Percentiles rank a stretch among this genome's conserved stretches.
phyloP scores from a whole-genome alignment of 2,329 filamentous ascomycete genomes.

The Myotisia sp. region DNA sequence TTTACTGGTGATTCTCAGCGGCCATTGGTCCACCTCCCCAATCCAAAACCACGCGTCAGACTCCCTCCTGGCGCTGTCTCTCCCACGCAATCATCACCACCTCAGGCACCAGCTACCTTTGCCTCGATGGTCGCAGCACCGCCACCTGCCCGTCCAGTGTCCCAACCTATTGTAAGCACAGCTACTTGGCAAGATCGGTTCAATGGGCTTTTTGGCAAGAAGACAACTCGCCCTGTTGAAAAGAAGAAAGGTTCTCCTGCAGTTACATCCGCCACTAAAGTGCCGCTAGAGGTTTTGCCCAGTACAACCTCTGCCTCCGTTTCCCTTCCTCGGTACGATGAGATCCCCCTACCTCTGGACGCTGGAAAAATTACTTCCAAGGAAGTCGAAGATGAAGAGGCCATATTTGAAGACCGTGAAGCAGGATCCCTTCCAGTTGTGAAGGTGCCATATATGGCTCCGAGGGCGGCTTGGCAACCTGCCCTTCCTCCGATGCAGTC shows the following conservation, averaged over 20 bases:
- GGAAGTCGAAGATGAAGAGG: conserved; percentile 62
- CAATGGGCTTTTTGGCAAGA: conserved; percentile 61
- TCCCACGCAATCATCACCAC: conserved; percentile 23
- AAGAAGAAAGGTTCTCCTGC: conserved; percentile 43
- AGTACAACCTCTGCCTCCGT: conserved; percentile 49
- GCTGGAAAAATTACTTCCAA: conserved; percentile 43
- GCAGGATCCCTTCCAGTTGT: conserved; percentile 63
- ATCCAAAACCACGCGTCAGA: conserved; percentile 59
- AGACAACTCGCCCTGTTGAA: conserved; percentile 27
- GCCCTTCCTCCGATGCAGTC: conserved; percentile 28
- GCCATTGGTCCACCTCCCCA: conserved; percentile 45
- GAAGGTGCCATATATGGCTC: conserved; percentile 48
- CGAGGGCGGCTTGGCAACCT: conserved; percentile 50
- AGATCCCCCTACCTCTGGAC: conserved; percentile 24
- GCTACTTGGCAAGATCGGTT: conserved; percentile 67
- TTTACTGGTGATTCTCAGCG: conserved; percentile 37
- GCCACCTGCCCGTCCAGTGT: conserved; percentile 25
- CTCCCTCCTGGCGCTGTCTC: conserved; percentile 45
- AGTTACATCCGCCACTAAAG: conserved; percentile 55
- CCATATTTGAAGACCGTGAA: conserved; percentile 68
- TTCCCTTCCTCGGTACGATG: conserved; percentile 44
- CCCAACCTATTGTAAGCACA: conserved; percentile 32
- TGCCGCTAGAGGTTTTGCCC: conserved; percentile 45
- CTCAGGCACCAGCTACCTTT: conserved; percentile 33
- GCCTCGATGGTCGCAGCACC: conserved; percentile 30